Conservation (phyloP, 2,329 filamentous ascomycete genomes). For the Coniochaeta sp. region DNA sequence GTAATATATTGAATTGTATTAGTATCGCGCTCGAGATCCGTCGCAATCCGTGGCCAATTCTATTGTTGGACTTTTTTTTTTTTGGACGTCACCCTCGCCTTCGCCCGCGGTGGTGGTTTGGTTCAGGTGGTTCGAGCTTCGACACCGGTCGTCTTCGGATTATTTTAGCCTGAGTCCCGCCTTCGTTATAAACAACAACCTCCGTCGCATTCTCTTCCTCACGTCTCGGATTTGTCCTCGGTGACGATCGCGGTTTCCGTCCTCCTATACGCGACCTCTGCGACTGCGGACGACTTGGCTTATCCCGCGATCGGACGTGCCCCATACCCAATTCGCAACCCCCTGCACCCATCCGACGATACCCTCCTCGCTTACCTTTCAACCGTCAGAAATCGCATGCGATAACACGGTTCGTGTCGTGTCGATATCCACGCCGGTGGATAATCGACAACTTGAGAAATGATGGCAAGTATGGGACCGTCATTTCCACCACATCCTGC, state of each 20-base stretch:
- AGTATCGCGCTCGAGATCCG: not conserved
- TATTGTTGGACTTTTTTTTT: not conserved
- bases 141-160: not conserved
- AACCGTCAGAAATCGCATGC: constrained; percentile 30
- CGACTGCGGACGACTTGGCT: not conserved
- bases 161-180: not conserved
- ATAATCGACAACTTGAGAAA: constrained; percentile 43
- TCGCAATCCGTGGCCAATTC: not conserved
- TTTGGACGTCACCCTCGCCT: not conserved
- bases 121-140: constrained; percentile 1
- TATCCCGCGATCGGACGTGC: constrained; percentile 1
- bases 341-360: not conserved
- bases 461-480: constrained; percentile 65
- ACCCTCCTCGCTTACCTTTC: not conserved
- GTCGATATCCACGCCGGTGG: constrained; percentile 55
- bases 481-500: constrained; percentile 58
- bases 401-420: constrained; percentile 32
- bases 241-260: not conserved
- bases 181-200: constrained; percentile 1
- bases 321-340: constrained; percentile 2
- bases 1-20: not conserved
- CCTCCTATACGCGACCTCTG: not conserved
- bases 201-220: not conserved
- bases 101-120: not conserved
- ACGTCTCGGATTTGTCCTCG: not conserved